Percentiles rank a stretch among this genome's conserved stretches.
Evolutionary conservation across 2,329 filamentous ascomycete genomes (phyloP).

Genomic region (Diatrype stigma): DNA sequence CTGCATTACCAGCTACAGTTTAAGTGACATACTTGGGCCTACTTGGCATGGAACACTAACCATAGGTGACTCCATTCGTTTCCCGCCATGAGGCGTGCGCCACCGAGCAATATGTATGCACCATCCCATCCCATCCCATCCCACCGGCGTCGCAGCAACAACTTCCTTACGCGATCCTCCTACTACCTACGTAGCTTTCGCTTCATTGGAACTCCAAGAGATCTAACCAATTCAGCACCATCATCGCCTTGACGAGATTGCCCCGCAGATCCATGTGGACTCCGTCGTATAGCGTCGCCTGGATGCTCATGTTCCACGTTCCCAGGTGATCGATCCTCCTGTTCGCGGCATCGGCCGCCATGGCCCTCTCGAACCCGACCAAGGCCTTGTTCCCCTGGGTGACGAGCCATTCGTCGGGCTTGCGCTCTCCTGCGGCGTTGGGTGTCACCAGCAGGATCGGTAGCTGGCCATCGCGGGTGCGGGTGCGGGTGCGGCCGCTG

Average conservation of each 20-base stretch:
- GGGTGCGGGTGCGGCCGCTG: constrained; percentile 10
- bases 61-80: neutral
- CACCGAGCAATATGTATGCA: neutral
- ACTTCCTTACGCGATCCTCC: neutral
- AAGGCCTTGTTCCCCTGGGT: constrained; percentile 45
- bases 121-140: neutral
- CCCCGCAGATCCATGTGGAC: constrained; percentile 44
- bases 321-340: constrained; percentile 41
- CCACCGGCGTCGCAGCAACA: neutral
- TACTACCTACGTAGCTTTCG: no score
- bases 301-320: constrained; percentile 48
- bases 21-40: neutral
- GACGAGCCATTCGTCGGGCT: constrained; percentile 41
- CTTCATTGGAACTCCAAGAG: constrained; percentile 21
- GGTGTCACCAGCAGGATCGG: constrained; percentile 37
- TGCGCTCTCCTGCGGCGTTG: constrained; percentile 40
- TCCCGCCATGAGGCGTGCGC: neutral
- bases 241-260: constrained; percentile 46
- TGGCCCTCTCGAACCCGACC: constrained; percentile 39
- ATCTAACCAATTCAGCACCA: constrained; percentile 44
- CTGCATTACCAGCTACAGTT: neutral
- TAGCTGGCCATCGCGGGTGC: constrained; percentile 9
- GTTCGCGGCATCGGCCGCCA: constrained; percentile 28
- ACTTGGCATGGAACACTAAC: neutral
- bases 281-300: constrained; percentile 43